Percentiles rank a stretch among this genome's conserved stretches.
phyloP scores from a whole-genome alignment of 176 grass and related monocot genomes.

The Otatea glauca region DNA sequence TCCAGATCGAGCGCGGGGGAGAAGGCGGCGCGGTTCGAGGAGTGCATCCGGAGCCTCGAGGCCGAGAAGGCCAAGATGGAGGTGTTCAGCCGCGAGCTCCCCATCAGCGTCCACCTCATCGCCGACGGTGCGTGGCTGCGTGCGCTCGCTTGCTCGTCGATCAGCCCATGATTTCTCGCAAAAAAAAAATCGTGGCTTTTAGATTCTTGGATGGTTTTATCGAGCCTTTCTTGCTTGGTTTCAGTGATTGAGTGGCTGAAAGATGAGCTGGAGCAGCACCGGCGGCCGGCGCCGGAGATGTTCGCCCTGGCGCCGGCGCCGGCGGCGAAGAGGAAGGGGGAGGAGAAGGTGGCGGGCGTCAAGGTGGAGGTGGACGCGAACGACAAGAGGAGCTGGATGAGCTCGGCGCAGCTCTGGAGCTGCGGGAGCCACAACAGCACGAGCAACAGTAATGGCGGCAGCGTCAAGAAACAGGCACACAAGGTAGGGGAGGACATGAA shows the following conservation, averaged over 20 bases:
- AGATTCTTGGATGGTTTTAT: background rate
- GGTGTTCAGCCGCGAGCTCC: constrained; percentile 84
- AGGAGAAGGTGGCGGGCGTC: constrained; percentile 8
- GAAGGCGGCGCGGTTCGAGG: constrained; percentile 61
- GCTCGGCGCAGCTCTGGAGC: constrained; percentile 91
- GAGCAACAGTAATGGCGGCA: constrained; percentile 34
- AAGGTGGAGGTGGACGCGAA: constrained; percentile 57
- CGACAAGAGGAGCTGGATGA: constrained; percentile 94
- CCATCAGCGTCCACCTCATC: constrained; percentile 82
- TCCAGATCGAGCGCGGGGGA: constrained; percentile 2
- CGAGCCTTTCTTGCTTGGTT: background rate
- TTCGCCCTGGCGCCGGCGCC: constrained; percentile 11
- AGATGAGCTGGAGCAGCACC: constrained; percentile 60
- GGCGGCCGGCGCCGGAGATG: constrained; percentile 6
- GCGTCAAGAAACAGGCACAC: constrained; percentile 20
- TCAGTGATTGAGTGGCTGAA: constrained; percentile 82
- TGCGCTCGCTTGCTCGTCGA: background rate
- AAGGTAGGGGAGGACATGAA: constrained; percentile 45
- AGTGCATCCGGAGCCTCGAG: constrained; percentile 67
- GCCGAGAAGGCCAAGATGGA: constrained; percentile 90
- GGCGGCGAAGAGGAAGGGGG: constrained; percentile 40
- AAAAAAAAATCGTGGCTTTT: background rate
- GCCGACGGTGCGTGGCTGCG: constrained; percentile 52
- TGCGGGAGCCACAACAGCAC: constrained; percentile 39
- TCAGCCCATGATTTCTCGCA: background rate